These are phyloP conservation scores for Fraxinus angustifolia DNA, from an alignment of 305 asterid genomes.

Conservation along the genomic window DNA sequence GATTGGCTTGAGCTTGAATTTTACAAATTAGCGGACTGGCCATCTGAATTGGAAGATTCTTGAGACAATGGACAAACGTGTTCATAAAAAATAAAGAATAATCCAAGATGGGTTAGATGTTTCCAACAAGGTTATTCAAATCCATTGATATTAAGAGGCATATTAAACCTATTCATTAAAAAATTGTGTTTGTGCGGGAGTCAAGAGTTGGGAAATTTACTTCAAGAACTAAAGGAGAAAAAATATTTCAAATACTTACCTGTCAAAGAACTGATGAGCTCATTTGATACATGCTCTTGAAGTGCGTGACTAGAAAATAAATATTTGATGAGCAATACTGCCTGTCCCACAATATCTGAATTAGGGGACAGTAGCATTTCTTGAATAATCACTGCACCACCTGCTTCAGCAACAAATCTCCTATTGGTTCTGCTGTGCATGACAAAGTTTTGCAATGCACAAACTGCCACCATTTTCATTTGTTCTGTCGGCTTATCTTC, in stretches of 20 bases:
- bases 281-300: slow-evolving; percentile 79
- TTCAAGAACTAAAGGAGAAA: neutral
- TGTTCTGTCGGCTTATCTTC: slow-evolving; percentile 75
- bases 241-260: slow-evolving; percentile 37
- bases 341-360: slow-evolving; percentile 64
- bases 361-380: slow-evolving; percentile 59
- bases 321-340: slow-evolving; percentile 61
- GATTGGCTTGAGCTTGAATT: neutral
- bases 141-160: neutral
- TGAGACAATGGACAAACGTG: neutral
- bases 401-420: slow-evolving; percentile 82
- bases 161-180: neutral
- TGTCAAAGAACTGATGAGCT: slow-evolving; percentile 71
- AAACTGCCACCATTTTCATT: slow-evolving; percentile 67
- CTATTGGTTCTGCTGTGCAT: slow-evolving; percentile 80
- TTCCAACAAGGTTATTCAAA: neutral
- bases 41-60: neutral
- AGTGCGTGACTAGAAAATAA: slow-evolving; percentile 82
- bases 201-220: neutral
- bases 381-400: slow-evolving; percentile 71
- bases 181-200: neutral
- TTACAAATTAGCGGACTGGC: neutral
- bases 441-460: slow-evolving; percentile 81
- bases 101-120: neutral
- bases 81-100: neutral